These are phyloP conservation scores for Mycosarcoma mackinlayi DNA, from an alignment of 1,284 basidiomycete species.

Conservation along the genomic window DNA sequence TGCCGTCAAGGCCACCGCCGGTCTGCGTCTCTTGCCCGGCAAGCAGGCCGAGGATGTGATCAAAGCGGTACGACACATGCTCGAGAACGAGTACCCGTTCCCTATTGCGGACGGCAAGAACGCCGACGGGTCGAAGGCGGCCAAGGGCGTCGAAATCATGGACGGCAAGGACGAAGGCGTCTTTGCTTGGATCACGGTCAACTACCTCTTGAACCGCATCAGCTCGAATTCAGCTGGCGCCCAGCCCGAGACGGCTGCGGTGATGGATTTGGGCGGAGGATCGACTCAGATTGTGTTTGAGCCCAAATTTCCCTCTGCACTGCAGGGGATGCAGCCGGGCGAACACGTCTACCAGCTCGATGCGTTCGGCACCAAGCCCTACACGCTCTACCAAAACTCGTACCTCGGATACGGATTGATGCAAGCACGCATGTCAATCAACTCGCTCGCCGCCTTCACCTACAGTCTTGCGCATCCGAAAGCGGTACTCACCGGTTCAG, in stretches of 20 bases:
- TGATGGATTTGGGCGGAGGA: slow-evolving; percentile 94
- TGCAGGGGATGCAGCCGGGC: slow-evolving; percentile 77
- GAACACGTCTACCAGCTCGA: slow-evolving; percentile 91
- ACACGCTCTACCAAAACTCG: slow-evolving; percentile 67
- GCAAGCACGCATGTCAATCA: slow-evolving; percentile 85
- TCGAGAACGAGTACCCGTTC: slow-evolving; percentile 81
- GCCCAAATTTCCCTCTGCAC: slow-evolving; percentile 73
- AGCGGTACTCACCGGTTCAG: slow-evolving; percentile 39
- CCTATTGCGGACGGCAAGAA: slow-evolving; percentile 62
- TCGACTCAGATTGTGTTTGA: slow-evolving; percentile 99
- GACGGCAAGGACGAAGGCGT: slow-evolving; percentile 92
- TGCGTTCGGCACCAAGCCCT: slow-evolving; percentile 57
- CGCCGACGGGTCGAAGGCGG: slow-evolving; percentile 19
- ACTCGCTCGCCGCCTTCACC: slow-evolving; percentile 89
- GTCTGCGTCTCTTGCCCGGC: slow-evolving; percentile 80
- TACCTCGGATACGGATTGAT: slow-evolving; percentile 91
- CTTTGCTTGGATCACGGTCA: slow-evolving; percentile 97
- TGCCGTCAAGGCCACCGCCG: slow-evolving; percentile 94
- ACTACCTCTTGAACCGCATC: slow-evolving; percentile 74
- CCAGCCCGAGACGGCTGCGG: slow-evolving; percentile 77
- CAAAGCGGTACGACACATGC: slow-evolving; percentile 77
- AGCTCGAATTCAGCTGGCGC: slow-evolving; percentile 68
- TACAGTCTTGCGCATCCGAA: slow-evolving; percentile 71
- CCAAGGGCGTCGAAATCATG: slow-evolving; percentile 74
- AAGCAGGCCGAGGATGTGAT: slow-evolving; percentile 80